Conservation (phyloP, 1,284 basidiomycete species). For the Earliella scabrosa region DNA sequence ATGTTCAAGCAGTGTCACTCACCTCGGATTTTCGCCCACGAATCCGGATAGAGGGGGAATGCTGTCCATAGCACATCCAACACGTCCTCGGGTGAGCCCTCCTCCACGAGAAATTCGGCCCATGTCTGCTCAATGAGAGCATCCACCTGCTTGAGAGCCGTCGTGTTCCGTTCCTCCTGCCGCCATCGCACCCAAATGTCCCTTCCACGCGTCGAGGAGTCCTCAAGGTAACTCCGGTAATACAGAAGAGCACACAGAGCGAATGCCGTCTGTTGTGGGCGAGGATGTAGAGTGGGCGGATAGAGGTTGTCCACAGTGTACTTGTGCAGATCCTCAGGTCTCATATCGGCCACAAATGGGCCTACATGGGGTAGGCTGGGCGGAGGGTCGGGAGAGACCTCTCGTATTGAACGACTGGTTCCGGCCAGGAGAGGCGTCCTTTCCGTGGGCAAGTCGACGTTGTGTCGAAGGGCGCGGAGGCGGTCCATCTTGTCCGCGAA, state of each 20-base stretch:
- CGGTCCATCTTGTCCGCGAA: neutral
- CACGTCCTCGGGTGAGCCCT: slow-evolving; percentile 26
- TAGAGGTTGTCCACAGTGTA: slow-evolving; percentile 22
- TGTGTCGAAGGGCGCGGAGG: neutral
- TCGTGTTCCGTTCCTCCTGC: slow-evolving; percentile 16
- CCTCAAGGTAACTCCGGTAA: slow-evolving; percentile 8
- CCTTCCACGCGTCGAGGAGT: neutral
- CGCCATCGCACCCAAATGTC: slow-evolving; percentile 39
- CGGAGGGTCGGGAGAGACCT: neutral
- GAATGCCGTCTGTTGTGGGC: slow-evolving; percentile 30
- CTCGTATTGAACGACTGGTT: neutral
- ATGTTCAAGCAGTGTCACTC: neutral
- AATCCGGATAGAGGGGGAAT: slow-evolving; percentile 23
- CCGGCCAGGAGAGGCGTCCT: slow-evolving; percentile 17
- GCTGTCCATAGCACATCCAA: slow-evolving; percentile 27
- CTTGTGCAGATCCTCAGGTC: slow-evolving; percentile 25
- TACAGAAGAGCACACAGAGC: slow-evolving; percentile 34
- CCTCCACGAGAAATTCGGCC: slow-evolving; percentile 31
- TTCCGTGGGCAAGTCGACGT: slow-evolving; percentile 2
- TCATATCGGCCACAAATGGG: slow-evolving; percentile 28
- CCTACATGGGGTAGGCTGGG: slow-evolving; percentile 21
- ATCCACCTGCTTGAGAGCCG: slow-evolving; percentile 23
- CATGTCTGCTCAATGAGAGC: slow-evolving; percentile 29
- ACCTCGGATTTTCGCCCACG: slow-evolving; percentile 21
- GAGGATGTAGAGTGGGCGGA: slow-evolving; percentile 14